phyloP scores from a whole-genome alignment of 179 eudicot species.

The Carnegiea gigantea region DNA sequence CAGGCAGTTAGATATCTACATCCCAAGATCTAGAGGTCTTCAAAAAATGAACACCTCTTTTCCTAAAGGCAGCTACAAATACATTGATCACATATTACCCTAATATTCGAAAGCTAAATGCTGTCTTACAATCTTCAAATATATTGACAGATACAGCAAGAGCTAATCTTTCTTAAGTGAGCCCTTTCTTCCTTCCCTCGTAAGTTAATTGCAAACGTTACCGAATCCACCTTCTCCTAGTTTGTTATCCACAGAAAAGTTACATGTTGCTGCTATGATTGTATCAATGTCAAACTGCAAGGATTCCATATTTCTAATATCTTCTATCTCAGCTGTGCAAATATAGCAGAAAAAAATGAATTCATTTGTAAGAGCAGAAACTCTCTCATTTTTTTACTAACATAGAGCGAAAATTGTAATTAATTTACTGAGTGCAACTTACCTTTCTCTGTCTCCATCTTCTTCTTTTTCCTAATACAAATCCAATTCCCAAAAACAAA shows the following conservation, averaged over 20 bases:
- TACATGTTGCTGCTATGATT: slow-evolving; percentile 25
- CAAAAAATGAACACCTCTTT: no score
- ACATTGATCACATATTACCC: neutral
- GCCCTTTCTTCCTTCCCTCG: no score
- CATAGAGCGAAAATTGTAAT: no score
- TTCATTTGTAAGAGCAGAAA: no score
- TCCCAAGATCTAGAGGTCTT: no score
- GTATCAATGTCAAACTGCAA: slow-evolving; percentile 24
- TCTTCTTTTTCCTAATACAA: neutral
- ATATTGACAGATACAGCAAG: neutral
- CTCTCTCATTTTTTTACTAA: no score
- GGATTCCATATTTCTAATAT: slow-evolving; percentile 16
- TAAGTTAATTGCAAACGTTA: slow-evolving; percentile 21
- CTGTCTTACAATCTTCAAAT: neutral
- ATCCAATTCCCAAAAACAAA: neutral
- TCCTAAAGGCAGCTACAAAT: neutral
- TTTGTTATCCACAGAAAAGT: slow-evolving; percentile 28
- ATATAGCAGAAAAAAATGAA: no score
- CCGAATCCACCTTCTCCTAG: slow-evolving; percentile 47
- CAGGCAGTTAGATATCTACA: no score
- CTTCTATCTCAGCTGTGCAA: slow-evolving; percentile 9
- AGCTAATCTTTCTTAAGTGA: no score
- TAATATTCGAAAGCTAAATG: no score
- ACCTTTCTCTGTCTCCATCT: neutral
- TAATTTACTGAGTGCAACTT: neutral